Evolutionary conservation across 2,329 filamentous ascomycete species (phyloP).

Genomic region (Verticillium albo-atrum): DNA sequence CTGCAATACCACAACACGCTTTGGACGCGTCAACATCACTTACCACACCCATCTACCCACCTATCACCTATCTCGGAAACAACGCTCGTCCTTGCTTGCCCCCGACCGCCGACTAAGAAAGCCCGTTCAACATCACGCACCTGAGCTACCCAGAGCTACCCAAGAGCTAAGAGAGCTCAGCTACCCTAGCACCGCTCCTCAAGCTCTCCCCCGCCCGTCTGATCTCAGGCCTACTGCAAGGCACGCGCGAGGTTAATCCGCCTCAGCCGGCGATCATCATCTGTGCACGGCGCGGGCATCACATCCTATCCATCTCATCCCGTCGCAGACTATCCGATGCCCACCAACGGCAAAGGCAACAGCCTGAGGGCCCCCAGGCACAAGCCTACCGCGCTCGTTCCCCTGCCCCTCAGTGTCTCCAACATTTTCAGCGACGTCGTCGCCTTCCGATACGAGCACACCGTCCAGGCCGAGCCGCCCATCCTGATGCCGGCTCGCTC

Average conservation of each 20-base stretch:
- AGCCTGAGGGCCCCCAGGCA: neutral
- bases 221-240: neutral
- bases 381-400: neutral
- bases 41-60: no score
- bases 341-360: neutral
- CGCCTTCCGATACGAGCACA: slow-evolving; percentile 58
- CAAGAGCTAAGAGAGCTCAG: neutral
- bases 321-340: neutral
- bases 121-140: no score
- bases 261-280: neutral
- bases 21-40: no score
- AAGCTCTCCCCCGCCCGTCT: neutral
- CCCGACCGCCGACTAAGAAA: no score
- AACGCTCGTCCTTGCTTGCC: no score
- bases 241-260: neutral
- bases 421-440: slow-evolving; percentile 47
- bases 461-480: slow-evolving; percentile 51
- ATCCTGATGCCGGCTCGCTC: slow-evolving; percentile 44
- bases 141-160: no score
- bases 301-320: neutral
- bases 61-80: no score
- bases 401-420: slow-evolving; percentile 19
- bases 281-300: neutral
- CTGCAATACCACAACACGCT: no score
- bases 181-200: neutral